These are phyloP conservation scores for Galerina sulciceps DNA, from an alignment of 768 basidiomycete genomes.

Conservation along the genomic window DNA sequence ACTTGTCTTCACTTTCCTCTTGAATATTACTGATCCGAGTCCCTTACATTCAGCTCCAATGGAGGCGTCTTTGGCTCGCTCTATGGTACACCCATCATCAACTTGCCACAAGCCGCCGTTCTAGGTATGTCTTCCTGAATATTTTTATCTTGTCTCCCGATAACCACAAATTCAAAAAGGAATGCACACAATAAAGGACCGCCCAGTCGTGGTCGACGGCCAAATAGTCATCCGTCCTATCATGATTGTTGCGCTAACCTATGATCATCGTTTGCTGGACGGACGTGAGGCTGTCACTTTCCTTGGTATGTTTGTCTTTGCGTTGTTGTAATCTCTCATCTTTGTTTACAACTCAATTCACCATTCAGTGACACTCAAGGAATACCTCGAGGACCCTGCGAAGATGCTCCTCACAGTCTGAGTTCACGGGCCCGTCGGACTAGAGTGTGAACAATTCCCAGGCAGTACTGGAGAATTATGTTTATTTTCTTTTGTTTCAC, in stretches of 20 bases:
- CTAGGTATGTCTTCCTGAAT: conserved; percentile 56
- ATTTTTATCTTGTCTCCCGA: not conserved
- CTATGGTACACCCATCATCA: conserved; percentile 99
- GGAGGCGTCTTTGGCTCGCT: conserved; percentile 98
- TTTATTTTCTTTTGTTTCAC: too few relatives aligned
- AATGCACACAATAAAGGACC: conserved; percentile 96
- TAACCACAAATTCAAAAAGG: conserved; percentile 40
- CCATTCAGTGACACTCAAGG: conserved; percentile 79
- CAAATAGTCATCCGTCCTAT: conserved; percentile 97
- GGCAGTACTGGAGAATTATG: too few relatives aligned
- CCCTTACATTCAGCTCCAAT: conserved; percentile 70
- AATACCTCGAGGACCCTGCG: conserved; percentile 94
- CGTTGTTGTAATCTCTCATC: not conserved
- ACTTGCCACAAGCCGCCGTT: conserved; percentile 93
- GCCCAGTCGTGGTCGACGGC: conserved; percentile 88
- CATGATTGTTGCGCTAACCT: conserved; percentile 93
- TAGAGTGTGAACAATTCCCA: too few relatives aligned
- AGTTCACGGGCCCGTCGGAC: not conserved
- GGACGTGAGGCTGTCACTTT: conserved; percentile 97
- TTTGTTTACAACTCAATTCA: not conserved
- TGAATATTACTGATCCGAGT: not conserved
- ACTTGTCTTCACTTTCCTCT: not conserved
- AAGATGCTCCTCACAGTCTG: conserved; percentile 74
- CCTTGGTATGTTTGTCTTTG: conserved; percentile 69
- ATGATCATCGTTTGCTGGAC: conserved; percentile 95